Base-by-base conservation (phyloP, 164 flowering plant species). In the Chloranthus sessilifolius region DNA sequence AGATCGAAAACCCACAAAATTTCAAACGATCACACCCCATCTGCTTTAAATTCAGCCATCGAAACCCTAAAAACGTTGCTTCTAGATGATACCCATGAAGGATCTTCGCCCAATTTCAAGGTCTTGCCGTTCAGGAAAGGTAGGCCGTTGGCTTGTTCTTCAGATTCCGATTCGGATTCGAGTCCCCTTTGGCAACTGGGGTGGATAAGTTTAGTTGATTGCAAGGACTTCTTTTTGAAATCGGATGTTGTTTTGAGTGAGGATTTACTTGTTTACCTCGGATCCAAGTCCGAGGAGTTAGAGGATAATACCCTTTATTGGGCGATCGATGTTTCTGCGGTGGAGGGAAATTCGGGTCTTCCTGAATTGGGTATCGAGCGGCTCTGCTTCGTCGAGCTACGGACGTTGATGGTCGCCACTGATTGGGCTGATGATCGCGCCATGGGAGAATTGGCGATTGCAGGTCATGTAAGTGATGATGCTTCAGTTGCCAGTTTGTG, bases 321-420 rank as follows among this genome's bases (percentile, higher is more conserved):
- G 96, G 98, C 75, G 3, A 63, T 81, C 44, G 98, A 88, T 68
- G 75, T 82, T 22, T 58, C 81, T 23, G 76, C 43, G 9, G 78
- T 61, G 44, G 48, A 24, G 5, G 50, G 47, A 44, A 47, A 52
- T 28, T 47, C 69, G 65, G 78, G 54, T 48, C n/a, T 11, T n/a
- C 20, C 31, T 56, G 79, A 76, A 53, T 56, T 79, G 55, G 76
- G 72, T n/a, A 71, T 46, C 8, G 65, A 56, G 36, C 52, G 50
- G 43, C 64, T 76, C 7, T 68, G 75, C 35, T 91, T 87, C 60
- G 83, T 85, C 8, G 96, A 91, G 68, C 70, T 92, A 35, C 65
- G 92, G 67, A 88, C 95, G 22, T 60, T 92, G 31, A 92, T 88
- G 98, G 94, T 92, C 45, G 98, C 98, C 0, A 79, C 98, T 10